These are phyloP conservation scores for Alternaria solani DNA, from an alignment of 2,329 filamentous ascomycete genomes.

Conservation along the genomic window DNA sequence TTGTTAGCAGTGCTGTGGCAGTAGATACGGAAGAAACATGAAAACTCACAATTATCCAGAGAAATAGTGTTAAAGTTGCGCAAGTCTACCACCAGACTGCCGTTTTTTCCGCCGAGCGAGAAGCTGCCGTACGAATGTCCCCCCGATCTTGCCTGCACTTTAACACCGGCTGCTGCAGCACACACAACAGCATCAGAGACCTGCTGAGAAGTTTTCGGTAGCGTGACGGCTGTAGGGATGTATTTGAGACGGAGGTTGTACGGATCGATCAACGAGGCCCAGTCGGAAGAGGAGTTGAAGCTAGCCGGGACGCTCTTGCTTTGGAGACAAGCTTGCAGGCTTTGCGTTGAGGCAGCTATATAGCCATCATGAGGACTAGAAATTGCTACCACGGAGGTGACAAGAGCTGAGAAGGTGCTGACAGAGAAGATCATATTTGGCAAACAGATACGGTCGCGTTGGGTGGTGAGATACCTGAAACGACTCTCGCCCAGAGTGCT, in stretches of 20 bases:
- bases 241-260: constrained; percentile 32
- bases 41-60: constrained; percentile 49
- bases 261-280: constrained; percentile 1
- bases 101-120: constrained; percentile 56
- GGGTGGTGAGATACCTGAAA: too few relatives aligned
- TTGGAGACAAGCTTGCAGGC: not conserved
- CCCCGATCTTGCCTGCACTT: constrained; percentile 66
- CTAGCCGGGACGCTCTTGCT: not conserved
- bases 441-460: too few relatives aligned
- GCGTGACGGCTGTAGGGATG: constrained; percentile 62
- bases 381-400: too few relatives aligned
- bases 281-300: constrained; percentile 8
- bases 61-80: constrained; percentile 41
- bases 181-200: constrained; percentile 64
- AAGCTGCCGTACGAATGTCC: constrained; percentile 66
- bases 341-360: not conserved
- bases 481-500: too few relatives aligned
- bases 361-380: too few relatives aligned
- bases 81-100: constrained; percentile 46
- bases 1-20: constrained; percentile 18
- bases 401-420: too few relatives aligned
- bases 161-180: constrained; percentile 56
- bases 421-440: too few relatives aligned
- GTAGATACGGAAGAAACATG: constrained; percentile 38
- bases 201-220: constrained; percentile 59